Percentiles rank a stretch among this genome's conserved stretches.
Conservation (phyloP, 2,329 filamentous ascomycete genomes). For the Parascedosporium putredinis region DNA sequence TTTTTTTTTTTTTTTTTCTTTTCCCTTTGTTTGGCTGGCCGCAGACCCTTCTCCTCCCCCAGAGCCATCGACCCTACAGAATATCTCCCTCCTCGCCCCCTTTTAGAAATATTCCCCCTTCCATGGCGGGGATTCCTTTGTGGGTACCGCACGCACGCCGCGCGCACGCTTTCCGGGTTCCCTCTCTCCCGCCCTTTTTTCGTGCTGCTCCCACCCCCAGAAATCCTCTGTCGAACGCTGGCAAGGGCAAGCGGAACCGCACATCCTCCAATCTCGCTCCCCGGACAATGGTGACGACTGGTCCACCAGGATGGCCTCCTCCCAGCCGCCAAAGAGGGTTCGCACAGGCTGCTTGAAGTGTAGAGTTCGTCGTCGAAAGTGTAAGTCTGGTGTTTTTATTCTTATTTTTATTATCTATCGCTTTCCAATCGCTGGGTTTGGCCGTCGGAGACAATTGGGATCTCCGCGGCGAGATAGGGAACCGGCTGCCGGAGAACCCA, state of each 20-base stretch:
- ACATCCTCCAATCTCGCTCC: neutral
- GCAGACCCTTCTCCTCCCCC: too few relatives aligned
- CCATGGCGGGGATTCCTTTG: neutral
- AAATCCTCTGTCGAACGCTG: neutral
- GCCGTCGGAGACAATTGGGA: neutral
- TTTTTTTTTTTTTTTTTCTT: too few relatives aligned
- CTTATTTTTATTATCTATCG: too few relatives aligned
- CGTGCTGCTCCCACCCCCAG: neutral
- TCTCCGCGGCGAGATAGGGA: neutral
- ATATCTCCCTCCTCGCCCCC: neutral
- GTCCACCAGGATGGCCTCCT: slow-evolving; percentile 21
- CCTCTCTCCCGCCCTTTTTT: neutral
- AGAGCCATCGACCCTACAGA: neutral
- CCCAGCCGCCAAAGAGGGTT: slow-evolving; percentile 16
- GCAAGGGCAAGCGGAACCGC: slow-evolving; percentile 4
- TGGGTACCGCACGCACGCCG: too few relatives aligned
- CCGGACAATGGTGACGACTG: slow-evolving; percentile 2
- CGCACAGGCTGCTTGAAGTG: slow-evolving; percentile 38
- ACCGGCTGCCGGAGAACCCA: neutral
- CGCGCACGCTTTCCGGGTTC: neutral
- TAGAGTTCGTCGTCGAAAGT: slow-evolving; percentile 36
- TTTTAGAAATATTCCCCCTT: neutral
- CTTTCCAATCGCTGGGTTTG: too few relatives aligned
- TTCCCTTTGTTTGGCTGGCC: too few relatives aligned
- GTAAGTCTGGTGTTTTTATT: slow-evolving; percentile 19